Percentiles rank a stretch among this genome's conserved stretches.
Conservation (phyloP, 345 rosid species). For the Microcos paniculata region DNA sequence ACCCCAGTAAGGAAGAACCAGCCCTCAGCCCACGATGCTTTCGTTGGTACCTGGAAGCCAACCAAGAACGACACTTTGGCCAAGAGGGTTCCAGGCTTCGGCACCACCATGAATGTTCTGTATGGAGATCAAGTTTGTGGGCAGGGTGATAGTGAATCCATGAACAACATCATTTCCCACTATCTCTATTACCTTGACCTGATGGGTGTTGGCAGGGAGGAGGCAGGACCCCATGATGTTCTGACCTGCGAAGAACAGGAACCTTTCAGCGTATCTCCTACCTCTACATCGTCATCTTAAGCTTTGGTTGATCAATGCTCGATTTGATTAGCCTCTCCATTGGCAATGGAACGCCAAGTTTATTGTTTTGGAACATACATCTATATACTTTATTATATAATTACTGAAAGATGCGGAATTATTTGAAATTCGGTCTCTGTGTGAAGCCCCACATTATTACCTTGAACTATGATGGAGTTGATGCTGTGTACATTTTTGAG, state of each 20-base stretch:
- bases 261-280: conserved; percentile 39
- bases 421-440: neutral
- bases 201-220: conserved; percentile 84
- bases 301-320: conserved; percentile 7
- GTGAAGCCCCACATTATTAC: neutral
- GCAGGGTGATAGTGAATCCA: conserved; percentile 60
- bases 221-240: conserved; percentile 81
- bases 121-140: conserved; percentile 74
- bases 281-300: conserved; percentile 41
- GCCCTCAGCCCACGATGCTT: conserved; percentile 79
- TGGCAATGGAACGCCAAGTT: neutral
- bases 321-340: neutral
- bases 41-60: conserved; percentile 82
- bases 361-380: neutral
- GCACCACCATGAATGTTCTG: conserved; percentile 74
- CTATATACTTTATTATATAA: neutral
- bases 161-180: conserved; percentile 75
- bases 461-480: neutral
- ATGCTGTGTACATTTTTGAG: conserved; percentile 1
- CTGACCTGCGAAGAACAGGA: conserved; percentile 72
- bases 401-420: neutral
- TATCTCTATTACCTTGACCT: conserved; percentile 75
- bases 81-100: conserved; percentile 73
- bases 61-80: conserved; percentile 75
- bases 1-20: conserved; percentile 68